Evolutionary conservation across 257 asterid genomes (phyloP).

Genomic region (Apocynum venetum): DNA sequence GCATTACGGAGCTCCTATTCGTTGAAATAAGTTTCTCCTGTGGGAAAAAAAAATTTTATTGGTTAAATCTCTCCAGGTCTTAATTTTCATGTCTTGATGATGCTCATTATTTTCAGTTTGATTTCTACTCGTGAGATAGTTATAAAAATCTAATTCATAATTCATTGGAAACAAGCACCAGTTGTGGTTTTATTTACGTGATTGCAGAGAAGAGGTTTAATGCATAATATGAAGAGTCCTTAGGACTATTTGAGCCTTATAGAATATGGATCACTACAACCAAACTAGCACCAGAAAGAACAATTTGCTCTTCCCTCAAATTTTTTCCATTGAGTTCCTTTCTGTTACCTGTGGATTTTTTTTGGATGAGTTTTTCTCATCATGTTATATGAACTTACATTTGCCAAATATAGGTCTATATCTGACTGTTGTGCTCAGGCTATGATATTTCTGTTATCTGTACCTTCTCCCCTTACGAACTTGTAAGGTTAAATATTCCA

Average conservation of each 20-base stretch:
- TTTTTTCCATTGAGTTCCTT: not conserved
- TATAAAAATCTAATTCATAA: not conserved
- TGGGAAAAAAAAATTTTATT: not conserved
- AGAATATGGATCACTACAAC: not conserved
- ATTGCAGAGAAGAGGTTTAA: not conserved
- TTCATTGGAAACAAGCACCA: not conserved
- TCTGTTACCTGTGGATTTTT: not conserved
- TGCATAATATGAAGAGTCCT: not conserved
- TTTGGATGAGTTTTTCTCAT: not conserved
- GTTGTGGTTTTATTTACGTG: not conserved
- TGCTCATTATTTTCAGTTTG: not conserved
- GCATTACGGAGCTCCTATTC: not conserved
- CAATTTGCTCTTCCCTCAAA: not conserved
- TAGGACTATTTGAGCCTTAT: not conserved
- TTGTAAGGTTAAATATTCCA: not conserved
- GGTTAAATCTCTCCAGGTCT: not conserved
- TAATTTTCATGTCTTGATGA: not conserved
- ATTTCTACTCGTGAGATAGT: not conserved
- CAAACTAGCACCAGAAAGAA: not conserved
- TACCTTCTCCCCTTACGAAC: not conserved
- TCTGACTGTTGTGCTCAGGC: not conserved
- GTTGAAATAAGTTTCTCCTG: not conserved
- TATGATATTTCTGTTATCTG: not conserved
- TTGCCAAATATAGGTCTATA: not conserved
- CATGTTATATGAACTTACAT: not conserved